These are phyloP conservation scores for Neophaeococcomyces aloes DNA, from an alignment of 2,329 filamentous ascomycete species.

Conservation along the genomic window DNA sequence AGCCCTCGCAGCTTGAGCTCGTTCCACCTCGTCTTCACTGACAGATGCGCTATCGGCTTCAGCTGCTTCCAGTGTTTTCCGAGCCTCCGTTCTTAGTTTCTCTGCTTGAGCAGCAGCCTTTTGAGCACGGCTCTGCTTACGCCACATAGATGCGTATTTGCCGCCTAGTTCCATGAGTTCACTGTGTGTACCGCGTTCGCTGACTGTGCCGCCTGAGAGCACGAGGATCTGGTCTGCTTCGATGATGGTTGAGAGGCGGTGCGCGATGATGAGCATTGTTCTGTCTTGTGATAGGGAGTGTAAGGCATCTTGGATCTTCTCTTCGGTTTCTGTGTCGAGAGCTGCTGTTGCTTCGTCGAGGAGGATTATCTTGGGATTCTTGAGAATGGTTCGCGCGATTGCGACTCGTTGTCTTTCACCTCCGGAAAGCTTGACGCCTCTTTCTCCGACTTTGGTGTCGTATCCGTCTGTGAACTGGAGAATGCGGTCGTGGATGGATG, in stretches of 20 bases:
- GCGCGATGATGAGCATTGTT: slow-evolving; percentile 90
- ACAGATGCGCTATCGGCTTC: slow-evolving; percentile 40
- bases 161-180: slow-evolving; percentile 59
- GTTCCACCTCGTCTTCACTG: slow-evolving; percentile 35
- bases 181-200: slow-evolving; percentile 68
- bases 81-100: slow-evolving; percentile 34
- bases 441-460: slow-evolving; percentile 80
- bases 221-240: slow-evolving; percentile 79
- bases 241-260: slow-evolving; percentile 75
- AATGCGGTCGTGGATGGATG: slow-evolving; percentile 88
- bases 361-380: slow-evolving; percentile 83
- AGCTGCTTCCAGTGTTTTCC: slow-evolving; percentile 29
- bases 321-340: slow-evolving; percentile 82
- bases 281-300: slow-evolving; percentile 71
- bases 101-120: slow-evolving; percentile 53
- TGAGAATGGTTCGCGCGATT: slow-evolving; percentile 85
- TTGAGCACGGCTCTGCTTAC: slow-evolving; percentile 73
- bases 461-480: slow-evolving; percentile 80
- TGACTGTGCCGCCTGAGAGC: slow-evolving; percentile 62
- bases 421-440: slow-evolving; percentile 74
- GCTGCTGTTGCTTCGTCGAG: slow-evolving; percentile 89
- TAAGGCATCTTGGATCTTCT: slow-evolving; percentile 82
- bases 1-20: slow-evolving; percentile 11
- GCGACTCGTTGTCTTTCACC: slow-evolving; percentile 91
- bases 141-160: slow-evolving; percentile 77